phyloP scores from a whole-genome alignment of 176 grass and related monocot genomes.

The Triticum urartu region DNA sequence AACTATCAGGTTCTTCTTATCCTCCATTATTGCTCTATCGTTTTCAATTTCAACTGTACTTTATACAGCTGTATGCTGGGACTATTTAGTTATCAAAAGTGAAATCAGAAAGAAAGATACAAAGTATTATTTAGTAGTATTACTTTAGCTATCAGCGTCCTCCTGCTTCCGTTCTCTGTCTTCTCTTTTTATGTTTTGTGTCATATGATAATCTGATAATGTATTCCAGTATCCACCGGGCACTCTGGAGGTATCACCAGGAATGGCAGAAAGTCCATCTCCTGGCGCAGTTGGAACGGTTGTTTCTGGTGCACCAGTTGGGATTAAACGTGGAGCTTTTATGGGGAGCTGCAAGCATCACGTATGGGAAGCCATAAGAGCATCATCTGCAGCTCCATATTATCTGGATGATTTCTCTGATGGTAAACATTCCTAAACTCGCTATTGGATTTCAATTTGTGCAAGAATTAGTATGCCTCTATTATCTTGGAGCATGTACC shows the following conservation, averaged over 20 bases:
- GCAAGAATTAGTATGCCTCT: not conserved
- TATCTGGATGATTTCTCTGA: conserved; percentile 98
- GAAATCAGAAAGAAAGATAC: conserved; percentile 12
- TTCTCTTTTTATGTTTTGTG: conserved; percentile 22
- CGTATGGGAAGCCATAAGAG: conserved; percentile 94
- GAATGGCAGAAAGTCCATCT: conserved; percentile 61
- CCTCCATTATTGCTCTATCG: not conserved
- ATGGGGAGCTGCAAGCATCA: conserved; percentile 98
- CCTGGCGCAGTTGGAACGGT: conserved; percentile 40
- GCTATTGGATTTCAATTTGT: conserved; percentile 1
- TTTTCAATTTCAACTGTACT: conserved; percentile 30
- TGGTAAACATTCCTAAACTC: conserved; percentile 54
- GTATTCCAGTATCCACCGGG: conserved; percentile 84
- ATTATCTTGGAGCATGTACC: conserved; percentile 21
- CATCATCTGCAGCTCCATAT: conserved; percentile 98
- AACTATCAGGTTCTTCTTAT: conserved; percentile 86
- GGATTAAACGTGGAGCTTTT: conserved; percentile 75
- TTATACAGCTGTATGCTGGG: not conserved
- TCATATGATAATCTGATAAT: conserved; percentile 4
- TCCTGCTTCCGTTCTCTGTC: not conserved
- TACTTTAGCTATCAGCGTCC: not conserved
- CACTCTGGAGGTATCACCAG: conserved; percentile 72
- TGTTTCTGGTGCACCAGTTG: conserved; percentile 65
- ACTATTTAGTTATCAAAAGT: not conserved
- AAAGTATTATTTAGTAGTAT: not conserved